phyloP scores from a whole-genome alignment of 257 asterid species.

The Solanum sitiens region DNA sequence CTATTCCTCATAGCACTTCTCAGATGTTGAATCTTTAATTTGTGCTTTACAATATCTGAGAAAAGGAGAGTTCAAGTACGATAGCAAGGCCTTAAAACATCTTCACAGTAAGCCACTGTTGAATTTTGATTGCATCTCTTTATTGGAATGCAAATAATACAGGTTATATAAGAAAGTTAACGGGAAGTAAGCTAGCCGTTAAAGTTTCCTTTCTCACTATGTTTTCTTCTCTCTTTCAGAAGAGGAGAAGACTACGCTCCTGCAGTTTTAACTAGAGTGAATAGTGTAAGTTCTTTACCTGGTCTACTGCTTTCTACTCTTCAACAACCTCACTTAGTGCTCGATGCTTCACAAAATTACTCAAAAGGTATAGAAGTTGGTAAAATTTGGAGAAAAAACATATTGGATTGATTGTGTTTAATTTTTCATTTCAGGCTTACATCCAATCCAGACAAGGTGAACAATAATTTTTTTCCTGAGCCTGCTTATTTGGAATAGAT shows the following conservation, averaged over 20 bases:
- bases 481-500: constrained; percentile 76
- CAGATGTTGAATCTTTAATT: too few species aligned
- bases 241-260: constrained; percentile 50
- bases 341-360: too few species aligned
- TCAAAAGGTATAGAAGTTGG: too few species aligned
- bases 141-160: too few species aligned
- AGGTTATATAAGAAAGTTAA: not conserved
- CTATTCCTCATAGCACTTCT: too few species aligned
- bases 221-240: constrained; percentile 1
- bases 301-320: not conserved
- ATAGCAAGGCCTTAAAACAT: too few species aligned
- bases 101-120: too few species aligned
- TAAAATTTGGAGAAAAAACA: too few species aligned
- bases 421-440: constrained; percentile 46
- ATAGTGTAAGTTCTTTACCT: constrained; percentile 45
- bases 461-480: constrained; percentile 70
- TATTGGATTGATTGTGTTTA: not conserved
- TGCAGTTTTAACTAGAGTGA: constrained; percentile 48
- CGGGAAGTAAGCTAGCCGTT: not conserved
- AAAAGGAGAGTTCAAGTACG: too few species aligned
- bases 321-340: too few species aligned
- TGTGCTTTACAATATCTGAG: too few species aligned
- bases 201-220: not conserved
- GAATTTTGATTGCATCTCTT: too few species aligned
- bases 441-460: constrained; percentile 61